Percentiles rank a stretch among this genome's conserved stretches.
These are phyloP conservation scores for Ceratobasidium theobromae DNA, from an alignment of 1,284 basidiomycete genomes.

Conservation along the genomic window DNA sequence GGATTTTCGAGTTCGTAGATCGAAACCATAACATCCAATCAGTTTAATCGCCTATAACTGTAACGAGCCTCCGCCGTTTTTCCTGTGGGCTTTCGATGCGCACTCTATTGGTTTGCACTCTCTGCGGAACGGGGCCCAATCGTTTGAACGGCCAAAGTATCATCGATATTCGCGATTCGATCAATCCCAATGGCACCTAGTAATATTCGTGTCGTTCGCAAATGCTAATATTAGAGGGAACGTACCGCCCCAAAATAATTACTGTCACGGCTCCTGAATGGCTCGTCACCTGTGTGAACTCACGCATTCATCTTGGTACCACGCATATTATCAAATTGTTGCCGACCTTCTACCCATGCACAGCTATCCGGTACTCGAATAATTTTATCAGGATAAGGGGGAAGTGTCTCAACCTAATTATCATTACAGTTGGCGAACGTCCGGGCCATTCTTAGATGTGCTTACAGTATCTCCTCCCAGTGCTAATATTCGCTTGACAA, in stretches of 20 bases:
- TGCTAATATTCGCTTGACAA: slow-evolving; percentile 34
- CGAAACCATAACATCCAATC: neutral
- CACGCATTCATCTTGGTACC: neutral
- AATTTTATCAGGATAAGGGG: slow-evolving; percentile 31
- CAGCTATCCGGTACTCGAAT: slow-evolving; percentile 31
- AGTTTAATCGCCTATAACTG: neutral
- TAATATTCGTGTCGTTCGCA: neutral
- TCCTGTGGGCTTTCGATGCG: slow-evolving; percentile 14
- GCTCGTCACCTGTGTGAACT: slow-evolving; percentile 28
- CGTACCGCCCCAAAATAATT: slow-evolving; percentile 34
- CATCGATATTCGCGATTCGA: slow-evolving; percentile 25
- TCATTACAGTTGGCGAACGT: neutral
- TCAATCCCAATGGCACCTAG: slow-evolving; percentile 32
- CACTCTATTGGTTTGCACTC: slow-evolving; percentile 7
- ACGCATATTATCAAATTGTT: neutral
- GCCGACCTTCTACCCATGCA: slow-evolving; percentile 33
- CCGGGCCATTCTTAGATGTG: neutral
- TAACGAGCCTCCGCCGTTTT: slow-evolving; percentile 12
- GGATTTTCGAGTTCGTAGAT: too few relatives aligned
- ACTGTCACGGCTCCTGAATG: slow-evolving; percentile 32
- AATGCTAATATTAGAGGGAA: neutral
- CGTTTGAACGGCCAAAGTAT: slow-evolving; percentile 30
- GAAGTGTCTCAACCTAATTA: slow-evolving; percentile 28
- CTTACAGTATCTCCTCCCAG: slow-evolving; percentile 32
- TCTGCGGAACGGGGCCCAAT: slow-evolving; percentile 23